Evolutionary conservation across 345 rosid genomes (phyloP).

Genomic region (Salix brachista): DNA sequence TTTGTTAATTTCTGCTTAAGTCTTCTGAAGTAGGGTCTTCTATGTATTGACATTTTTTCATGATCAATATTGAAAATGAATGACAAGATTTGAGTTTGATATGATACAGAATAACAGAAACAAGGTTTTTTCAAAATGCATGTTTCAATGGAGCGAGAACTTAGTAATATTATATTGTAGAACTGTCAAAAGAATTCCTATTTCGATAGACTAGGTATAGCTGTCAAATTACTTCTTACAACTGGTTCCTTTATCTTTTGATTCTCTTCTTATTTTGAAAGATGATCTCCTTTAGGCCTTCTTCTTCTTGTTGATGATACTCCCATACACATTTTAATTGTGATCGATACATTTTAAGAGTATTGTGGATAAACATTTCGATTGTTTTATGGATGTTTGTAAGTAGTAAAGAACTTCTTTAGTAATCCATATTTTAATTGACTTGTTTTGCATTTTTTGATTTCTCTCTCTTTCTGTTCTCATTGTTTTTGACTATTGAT

Average conservation of each 20-base stretch:
- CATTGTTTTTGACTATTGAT: neutral
- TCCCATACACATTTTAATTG: neutral
- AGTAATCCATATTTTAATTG: neutral
- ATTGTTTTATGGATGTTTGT: neutral
- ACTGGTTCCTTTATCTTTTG: neutral
- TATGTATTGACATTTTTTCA: neutral
- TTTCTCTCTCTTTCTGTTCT: neutral
- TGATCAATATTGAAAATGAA: neutral
- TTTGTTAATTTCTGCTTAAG: neutral
- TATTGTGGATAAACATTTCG: neutral
- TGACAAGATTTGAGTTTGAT: neutral
- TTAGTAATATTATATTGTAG: neutral
- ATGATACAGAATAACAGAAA: neutral
- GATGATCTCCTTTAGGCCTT: neutral
- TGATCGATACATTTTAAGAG: neutral
- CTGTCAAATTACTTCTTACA: neutral
- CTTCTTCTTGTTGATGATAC: neutral
- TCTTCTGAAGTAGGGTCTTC: neutral
- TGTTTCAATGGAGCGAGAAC: neutral
- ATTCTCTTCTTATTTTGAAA: neutral
- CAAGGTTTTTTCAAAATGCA: neutral
- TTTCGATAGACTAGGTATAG: neutral
- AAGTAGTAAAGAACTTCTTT: neutral
- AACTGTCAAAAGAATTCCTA: neutral
- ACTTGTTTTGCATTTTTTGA: neutral